These are phyloP conservation scores for Fomitopsis betulina DNA, from an alignment of 1,284 basidiomycete species.

Conservation along the genomic window DNA sequence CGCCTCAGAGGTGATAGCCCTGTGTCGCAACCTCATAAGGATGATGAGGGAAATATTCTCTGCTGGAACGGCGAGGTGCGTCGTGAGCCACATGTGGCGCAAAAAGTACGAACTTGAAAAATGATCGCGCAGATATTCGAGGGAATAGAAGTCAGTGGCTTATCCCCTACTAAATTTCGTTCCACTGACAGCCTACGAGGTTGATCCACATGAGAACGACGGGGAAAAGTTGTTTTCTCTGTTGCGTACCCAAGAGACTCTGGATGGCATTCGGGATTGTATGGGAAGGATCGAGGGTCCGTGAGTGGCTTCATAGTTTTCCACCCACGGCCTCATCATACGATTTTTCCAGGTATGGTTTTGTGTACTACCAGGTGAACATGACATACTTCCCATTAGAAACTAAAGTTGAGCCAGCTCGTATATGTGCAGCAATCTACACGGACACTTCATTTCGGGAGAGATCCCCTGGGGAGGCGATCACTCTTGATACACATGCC, in stretches of 20 bases:
- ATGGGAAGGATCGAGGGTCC: constrained; percentile 80
- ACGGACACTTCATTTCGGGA: constrained; percentile 39
- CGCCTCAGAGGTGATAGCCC: constrained; percentile 63
- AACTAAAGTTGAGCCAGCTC: not conserved
- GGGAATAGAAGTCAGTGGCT: constrained; percentile 53
- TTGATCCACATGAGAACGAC: constrained; percentile 68
- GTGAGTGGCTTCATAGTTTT: constrained; percentile 46
- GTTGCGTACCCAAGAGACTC: constrained; percentile 37
- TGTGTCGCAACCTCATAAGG: constrained; percentile 70
- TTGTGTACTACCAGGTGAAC: constrained; percentile 72
- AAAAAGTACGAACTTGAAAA: not conserved
- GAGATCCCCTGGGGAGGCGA: constrained; percentile 89
- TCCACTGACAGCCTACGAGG: constrained; percentile 26
- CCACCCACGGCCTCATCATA: constrained; percentile 4
- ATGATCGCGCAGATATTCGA: constrained; percentile 61
- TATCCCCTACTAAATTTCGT: not conserved
- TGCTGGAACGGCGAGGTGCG: constrained; percentile 91
- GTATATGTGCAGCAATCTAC: not conserved
- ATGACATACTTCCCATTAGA: not conserved
- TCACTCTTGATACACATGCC: constrained; percentile 77
- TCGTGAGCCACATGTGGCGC: constrained; percentile 9
- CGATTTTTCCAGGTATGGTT: constrained; percentile 62
- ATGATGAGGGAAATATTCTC: constrained; percentile 51
- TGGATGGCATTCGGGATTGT: constrained; percentile 42
- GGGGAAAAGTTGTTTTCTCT: constrained; percentile 61